Conservation (phyloP, 2,329 filamentous ascomycete species). For the Cladosporium sp. region DNA sequence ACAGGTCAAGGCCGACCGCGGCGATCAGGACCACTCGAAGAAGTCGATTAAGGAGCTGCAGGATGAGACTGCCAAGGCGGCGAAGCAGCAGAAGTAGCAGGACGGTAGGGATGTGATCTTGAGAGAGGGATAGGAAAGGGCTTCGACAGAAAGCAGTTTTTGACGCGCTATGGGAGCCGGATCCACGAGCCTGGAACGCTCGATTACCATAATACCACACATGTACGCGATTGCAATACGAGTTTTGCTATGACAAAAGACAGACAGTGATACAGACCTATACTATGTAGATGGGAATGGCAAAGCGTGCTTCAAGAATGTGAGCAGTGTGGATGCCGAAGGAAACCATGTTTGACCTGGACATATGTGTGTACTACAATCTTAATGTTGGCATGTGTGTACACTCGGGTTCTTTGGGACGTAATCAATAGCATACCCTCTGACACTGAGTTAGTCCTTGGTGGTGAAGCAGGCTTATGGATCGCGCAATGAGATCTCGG, state of each 20-base stretch:
- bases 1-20: constrained; percentile 42
- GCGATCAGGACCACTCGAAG: constrained; percentile 34
- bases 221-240: not conserved
- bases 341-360: not conserved
- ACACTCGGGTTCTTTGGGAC: too few species aligned
- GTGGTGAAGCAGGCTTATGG: too few species aligned
- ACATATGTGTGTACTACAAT: not conserved
- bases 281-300: not conserved
- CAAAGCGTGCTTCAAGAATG: not conserved
- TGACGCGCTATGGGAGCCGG: not conserved
- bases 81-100: constrained; percentile 31
- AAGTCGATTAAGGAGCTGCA: constrained; percentile 39
- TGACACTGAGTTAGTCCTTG: not conserved
- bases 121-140: not conserved
- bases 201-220: not conserved
- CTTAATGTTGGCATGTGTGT: not conserved
- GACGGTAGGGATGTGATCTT: not conserved
- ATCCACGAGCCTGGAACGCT: not conserved
- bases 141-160: not conserved
- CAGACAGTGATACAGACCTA: not conserved
- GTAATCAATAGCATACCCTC: not conserved
- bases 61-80: constrained; percentile 38
- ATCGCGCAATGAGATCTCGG: not conserved
- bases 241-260: not conserved
- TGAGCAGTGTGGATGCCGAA: not conserved